Evolutionary conservation across 2,329 filamentous ascomycete species (phyloP).

Genomic region (Xylaria multiplex): DNA sequence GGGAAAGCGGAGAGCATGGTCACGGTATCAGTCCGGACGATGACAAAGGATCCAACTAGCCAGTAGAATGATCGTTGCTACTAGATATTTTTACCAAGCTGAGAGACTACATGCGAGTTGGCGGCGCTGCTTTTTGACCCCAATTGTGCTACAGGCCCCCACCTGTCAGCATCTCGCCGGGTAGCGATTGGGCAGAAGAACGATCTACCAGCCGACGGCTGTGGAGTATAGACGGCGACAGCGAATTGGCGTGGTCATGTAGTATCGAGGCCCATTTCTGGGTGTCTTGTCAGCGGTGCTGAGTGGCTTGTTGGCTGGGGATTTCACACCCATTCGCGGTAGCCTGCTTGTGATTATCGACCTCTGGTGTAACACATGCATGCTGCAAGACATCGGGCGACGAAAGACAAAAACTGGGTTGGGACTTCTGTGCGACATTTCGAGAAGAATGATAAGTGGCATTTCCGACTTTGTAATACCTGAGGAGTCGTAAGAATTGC

Average conservation of each 20-base stretch:
- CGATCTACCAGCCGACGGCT: conserved; percentile 21
- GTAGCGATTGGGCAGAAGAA: conserved; percentile 22
- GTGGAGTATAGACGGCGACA: conserved; percentile 27
- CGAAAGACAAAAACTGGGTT: not conserved
- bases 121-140: conserved; percentile 29
- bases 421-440: conserved; percentile 28
- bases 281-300: conserved; percentile 21
- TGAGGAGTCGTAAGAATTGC: not conserved
- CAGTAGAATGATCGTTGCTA: conserved; percentile 16
- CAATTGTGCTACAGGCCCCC: conserved; percentile 17
- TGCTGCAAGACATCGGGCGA: conserved; percentile 31
- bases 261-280: conserved; percentile 22
- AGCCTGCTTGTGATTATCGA: conserved; percentile 28
- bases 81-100: conserved; percentile 27
- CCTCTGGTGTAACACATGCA: conserved; percentile 3
- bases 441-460: conserved; percentile 19
- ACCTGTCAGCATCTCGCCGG: conserved; percentile 28
- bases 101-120: conserved; percentile 21
- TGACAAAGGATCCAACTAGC: conserved; percentile 3
- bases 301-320: conserved; percentile 21
- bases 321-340: conserved; percentile 18
- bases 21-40: conserved; percentile 14
- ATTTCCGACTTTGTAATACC: conserved; percentile 2
- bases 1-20: conserved; percentile 24
- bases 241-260: conserved; percentile 25